Evolutionary conservation across 176 grass and related monocot genomes (phyloP), one percentile per base, ranked within the genome.

Genomic region (Olyra latifolia): DNA sequence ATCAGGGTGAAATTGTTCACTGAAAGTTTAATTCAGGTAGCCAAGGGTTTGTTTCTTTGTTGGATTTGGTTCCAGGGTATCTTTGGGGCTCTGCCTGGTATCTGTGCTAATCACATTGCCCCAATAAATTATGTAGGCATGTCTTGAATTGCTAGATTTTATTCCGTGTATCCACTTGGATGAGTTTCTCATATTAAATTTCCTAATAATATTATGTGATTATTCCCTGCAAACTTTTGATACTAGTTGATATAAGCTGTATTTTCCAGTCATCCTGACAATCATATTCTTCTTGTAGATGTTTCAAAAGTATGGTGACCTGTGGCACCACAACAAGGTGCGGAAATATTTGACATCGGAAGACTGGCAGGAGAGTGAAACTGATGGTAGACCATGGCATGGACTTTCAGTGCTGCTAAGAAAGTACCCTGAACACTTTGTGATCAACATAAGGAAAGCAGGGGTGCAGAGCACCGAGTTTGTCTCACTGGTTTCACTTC

Each of bases 311-410:
- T 92, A 88, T 44, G 80, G 87, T 41, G 73, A 81, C 81, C 35
- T 97, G 53, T 97, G 94, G 94, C 91, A 94, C 74, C 91, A 92
- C 72, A 81, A 81, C 64, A 97, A 91, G 69, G 89, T 94, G 79
- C 79, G 91, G 6, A 97, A 89, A 81, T 94, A 94, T 56, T 86
- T 97, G 40, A 94, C 82, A 12, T 97, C 87, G 2, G 94, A 94
- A 77, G 87, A 90, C 29, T 88, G 75, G 47, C 44, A 72, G 0
- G 44, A 75, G 64, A 55, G 43, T 61, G 91, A 94, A 87, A 79
- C 85, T 53, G 78, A 84, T 42, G 85, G 91, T 41, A 94, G 83
- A 67, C 91, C 89, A 24, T 94, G 91, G 91, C 79, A 89, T 75
- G 91, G 94, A 57, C 82, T 97, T 46, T 67, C 87, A 70, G 16